Base-by-base conservation (phyloP, 306 rosid genomes). In the Begonia fuchsioides region DNA sequence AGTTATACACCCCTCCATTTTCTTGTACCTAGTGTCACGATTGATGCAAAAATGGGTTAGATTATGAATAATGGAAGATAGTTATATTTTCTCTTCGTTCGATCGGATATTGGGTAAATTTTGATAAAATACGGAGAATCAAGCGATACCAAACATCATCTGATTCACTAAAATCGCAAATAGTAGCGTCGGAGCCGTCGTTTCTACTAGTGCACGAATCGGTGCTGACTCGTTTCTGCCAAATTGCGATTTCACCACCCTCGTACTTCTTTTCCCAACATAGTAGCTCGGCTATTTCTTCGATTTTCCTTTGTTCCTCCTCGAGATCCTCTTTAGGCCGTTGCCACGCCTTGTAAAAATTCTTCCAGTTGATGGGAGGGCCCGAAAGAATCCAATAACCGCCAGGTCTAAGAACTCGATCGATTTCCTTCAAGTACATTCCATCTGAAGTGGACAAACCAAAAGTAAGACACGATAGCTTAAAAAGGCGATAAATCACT, bases 341-440 rank as follows among this genome's bases (percentile, higher is more conserved):
- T 26, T 67, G 3, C 80, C 80, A 73, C 12, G 62, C 77, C 49
- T 47, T 52, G 39, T 63, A 61, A 60, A 57, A 73, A 26, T 59
- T 62, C 73, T 60, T 77, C 85, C 85, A 77, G 64, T 60, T 77
- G 47, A 77, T 73, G 0, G 85, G 85, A 13, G 85, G 85, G 8
- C 85, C 85, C 55, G 85, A 77, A 50, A 77, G 51, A 13, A 70
- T 68, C 85, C 85, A 77, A 52, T 70, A 77, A 50, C 85, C 85
- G 40, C 85, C 85, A 9, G 77, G 85, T 39, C 68, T 59, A 59
- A 77, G 38, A 58, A 77, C 14, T 18, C 80, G 67, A 48, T 77
- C 80, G 52, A 77, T 61, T 61, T 77, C 85, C 56, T 60, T 60
- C 17, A 77, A 64, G 49, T 77, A 73, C 9, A 67, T 48, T 15